phyloP scores from a whole-genome alignment of 2,329 filamentous ascomycete species.

The Colletotrichum karsti region DNA sequence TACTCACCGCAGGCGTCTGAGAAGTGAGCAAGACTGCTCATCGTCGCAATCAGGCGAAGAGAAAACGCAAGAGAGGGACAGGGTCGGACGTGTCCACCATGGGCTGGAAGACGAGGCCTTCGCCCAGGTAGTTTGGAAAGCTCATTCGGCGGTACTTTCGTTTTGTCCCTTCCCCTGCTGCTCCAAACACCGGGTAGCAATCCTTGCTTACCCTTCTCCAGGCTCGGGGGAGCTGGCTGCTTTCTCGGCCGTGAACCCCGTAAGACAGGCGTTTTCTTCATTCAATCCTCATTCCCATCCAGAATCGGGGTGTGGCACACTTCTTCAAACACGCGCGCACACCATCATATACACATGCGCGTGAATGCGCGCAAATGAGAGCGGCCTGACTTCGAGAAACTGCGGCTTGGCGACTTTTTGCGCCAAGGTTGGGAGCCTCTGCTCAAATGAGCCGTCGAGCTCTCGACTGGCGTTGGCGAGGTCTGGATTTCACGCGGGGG shows the following conservation, averaged over 20 bases:
- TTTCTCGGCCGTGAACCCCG: constrained; percentile 1
- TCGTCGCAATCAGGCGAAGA: background rate
- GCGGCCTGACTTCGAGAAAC: constrained; percentile 3
- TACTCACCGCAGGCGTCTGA: background rate
- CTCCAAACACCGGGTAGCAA: constrained; percentile 19
- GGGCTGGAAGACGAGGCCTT: background rate
- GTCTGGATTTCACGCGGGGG: background rate
- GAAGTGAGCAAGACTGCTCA: background rate
- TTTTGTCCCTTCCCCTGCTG: background rate
- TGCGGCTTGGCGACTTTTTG: constrained; percentile 11
- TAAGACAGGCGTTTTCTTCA: constrained; percentile 17
- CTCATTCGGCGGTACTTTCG: background rate
- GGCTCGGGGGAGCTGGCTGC: constrained; percentile 3
- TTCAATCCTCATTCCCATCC: background rate
- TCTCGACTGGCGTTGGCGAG: background rate
- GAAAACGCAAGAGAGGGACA: background rate
- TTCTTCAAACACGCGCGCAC: background rate
- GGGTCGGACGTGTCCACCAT: background rate
- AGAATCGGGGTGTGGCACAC: constrained; percentile 3
- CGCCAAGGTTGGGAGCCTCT: background rate
- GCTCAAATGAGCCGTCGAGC: background rate
- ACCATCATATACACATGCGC: background rate
- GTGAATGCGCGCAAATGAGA: background rate
- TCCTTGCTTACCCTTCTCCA: background rate
- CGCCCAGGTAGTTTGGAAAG: background rate